These are phyloP conservation scores for Naganishia randhawae DNA, from an alignment of 768 basidiomycete genomes.

Conservation along the genomic window DNA sequence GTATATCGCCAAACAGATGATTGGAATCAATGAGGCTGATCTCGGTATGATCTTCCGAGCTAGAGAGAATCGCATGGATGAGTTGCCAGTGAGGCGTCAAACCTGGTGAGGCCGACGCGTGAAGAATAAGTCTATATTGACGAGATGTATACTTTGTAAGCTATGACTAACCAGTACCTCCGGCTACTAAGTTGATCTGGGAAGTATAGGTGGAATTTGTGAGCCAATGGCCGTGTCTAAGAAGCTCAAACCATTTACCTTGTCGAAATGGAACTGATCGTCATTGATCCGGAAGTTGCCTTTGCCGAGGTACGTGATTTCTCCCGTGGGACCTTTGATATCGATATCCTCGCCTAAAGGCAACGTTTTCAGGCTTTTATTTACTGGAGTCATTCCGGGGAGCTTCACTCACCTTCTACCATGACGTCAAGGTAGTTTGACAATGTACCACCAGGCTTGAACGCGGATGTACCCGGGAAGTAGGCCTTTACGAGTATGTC, in stretches of 20 bases:
- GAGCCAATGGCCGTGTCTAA: neutral
- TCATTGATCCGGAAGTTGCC: constrained; percentile 28
- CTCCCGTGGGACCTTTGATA: constrained; percentile 18
- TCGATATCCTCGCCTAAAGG: constrained; percentile 28
- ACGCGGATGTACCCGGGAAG: constrained; percentile 23
- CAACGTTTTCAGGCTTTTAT: neutral
- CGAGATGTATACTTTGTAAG: neutral
- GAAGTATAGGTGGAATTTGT: neutral
- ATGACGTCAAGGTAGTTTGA: constrained; percentile 27
- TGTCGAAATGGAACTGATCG: constrained; percentile 25
- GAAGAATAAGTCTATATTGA: neutral
- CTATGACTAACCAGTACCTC: constrained; percentile 24
- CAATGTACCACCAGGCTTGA: constrained; percentile 28
- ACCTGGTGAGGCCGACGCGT: constrained; percentile 9
- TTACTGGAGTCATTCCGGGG: neutral
- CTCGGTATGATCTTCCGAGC: constrained; percentile 13
- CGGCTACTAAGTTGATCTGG: constrained; percentile 25
- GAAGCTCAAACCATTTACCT: neutral
- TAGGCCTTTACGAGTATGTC: constrained; percentile 30
- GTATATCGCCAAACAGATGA: constrained; percentile 22
- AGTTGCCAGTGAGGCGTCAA: constrained; percentile 30
- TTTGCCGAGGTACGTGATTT: constrained; percentile 25
- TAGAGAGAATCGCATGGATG: constrained; percentile 22
- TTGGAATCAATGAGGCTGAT: constrained; percentile 28
- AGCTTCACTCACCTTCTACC: constrained; percentile 9